Conservation (phyloP, 176 grass and related monocot genomes). For the Metroxylon sagu region DNA sequence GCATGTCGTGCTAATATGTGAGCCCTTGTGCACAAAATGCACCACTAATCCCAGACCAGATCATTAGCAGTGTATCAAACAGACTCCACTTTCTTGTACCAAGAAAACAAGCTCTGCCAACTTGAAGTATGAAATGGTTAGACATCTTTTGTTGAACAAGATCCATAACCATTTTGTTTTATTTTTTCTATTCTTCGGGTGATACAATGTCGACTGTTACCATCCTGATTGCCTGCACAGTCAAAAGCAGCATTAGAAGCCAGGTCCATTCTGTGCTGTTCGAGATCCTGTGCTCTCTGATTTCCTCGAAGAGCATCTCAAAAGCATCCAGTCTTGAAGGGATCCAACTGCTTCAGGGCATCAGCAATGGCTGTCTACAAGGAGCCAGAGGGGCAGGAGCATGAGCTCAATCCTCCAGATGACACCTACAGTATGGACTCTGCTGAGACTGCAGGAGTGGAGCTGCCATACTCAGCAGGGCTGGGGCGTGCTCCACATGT, state of each 20-base stretch:
- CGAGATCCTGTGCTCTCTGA: neutral
- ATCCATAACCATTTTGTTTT: too few species aligned
- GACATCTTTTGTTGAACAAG: too few species aligned
- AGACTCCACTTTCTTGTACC: too few species aligned
- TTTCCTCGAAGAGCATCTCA: neutral
- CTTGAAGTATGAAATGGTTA: too few species aligned
- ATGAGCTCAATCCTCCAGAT: neutral
- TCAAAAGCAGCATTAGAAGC: neutral
- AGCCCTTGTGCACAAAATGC: too few species aligned
- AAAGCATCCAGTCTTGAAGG: neutral
- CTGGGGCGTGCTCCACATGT: neutral
- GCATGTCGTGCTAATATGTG: too few species aligned
- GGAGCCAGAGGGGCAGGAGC: neutral
- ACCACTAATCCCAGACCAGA: too few species aligned
- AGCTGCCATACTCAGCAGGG: neutral
- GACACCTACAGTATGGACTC: neutral
- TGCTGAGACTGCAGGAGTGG: neutral
- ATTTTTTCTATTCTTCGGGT: too few species aligned
- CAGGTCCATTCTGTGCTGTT: neutral
- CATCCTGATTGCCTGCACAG: too few species aligned
- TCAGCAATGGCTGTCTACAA: constrained; percentile 3
- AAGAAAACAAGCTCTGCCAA: too few species aligned
- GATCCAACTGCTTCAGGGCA: constrained; percentile 5
- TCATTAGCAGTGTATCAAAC: too few species aligned
- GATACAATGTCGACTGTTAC: too few species aligned